phyloP scores from a whole-genome alignment of 768 basidiomycete species.

The Mycena rosella region DNA sequence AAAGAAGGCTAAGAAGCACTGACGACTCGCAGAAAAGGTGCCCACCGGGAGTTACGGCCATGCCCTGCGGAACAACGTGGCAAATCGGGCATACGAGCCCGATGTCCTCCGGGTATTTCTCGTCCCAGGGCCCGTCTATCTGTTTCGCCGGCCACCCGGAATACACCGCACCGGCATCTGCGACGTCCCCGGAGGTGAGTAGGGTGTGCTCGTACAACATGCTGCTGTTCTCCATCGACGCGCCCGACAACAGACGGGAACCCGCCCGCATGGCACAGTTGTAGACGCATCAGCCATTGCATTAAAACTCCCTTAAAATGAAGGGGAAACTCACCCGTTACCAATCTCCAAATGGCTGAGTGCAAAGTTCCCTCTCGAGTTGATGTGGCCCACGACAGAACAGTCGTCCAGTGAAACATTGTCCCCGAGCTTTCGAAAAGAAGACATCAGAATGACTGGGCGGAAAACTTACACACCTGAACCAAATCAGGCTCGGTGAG shows the following conservation, averaged over 20 bases:
- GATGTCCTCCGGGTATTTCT: constrained; percentile 16
- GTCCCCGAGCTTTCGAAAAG: constrained; percentile 51
- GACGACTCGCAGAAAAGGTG: constrained; percentile 36
- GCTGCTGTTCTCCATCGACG: constrained; percentile 62
- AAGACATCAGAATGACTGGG: background rate
- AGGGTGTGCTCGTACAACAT: constrained; percentile 63
- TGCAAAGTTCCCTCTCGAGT: constrained; percentile 59
- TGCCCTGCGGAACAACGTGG: constrained; percentile 44
- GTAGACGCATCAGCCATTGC: background rate
- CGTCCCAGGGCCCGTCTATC: constrained; percentile 35
- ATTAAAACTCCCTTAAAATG: background rate
- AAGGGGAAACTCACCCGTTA: constrained; percentile 43
- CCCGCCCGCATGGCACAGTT: constrained; percentile 60
- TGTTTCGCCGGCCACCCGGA: constrained; percentile 58
- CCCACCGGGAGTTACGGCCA: constrained; percentile 45
- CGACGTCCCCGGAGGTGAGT: constrained; percentile 60
- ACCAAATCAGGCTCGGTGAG: constrained; percentile 65
- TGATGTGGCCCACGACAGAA: constrained; percentile 62
- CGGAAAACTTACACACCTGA: constrained; percentile 40
- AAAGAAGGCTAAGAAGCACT: too few relatives aligned
- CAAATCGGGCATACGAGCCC: constrained; percentile 46
- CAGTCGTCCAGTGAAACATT: constrained; percentile 59
- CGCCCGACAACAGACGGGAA: constrained; percentile 60
- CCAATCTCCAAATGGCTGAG: constrained; percentile 57
- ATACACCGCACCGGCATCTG: constrained; percentile 54